Percentiles rank a stretch among this genome's conserved stretches.
Conservation (phyloP, 352 stramenopile genomes). For the Pythium brachiatum region DNA sequence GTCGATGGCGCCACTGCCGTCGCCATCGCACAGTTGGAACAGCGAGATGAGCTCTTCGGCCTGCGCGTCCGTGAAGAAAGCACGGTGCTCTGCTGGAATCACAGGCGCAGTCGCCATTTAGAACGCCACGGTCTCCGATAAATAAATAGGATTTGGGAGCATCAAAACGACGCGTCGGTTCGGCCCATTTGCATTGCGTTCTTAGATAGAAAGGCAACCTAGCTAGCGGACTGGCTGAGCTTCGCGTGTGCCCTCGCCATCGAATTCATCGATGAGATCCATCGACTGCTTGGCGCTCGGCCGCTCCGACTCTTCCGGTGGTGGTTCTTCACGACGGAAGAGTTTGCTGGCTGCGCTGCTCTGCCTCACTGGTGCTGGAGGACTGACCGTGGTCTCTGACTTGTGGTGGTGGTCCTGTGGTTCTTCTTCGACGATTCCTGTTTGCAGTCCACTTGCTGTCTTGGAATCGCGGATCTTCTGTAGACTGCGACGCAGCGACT, state of each 20-base stretch:
- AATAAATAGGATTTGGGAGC: background rate
- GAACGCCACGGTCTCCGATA: background rate
- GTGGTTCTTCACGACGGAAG: background rate
- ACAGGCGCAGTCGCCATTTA: background rate
- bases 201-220: too few species aligned
- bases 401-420: background rate
- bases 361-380: background rate
- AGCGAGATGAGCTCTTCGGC: conserved; percentile 59
- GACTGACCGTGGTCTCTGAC: background rate
- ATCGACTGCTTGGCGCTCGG: conserved; percentile 20
- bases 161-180: conserved; percentile 12
- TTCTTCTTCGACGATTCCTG: background rate
- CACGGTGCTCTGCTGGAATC: conserved; percentile 40
- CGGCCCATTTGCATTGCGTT: too few species aligned
- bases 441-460: background rate
- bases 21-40: conserved; percentile 54
- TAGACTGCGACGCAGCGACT: conserved; percentile 49
- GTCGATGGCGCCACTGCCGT: conserved; percentile 60
- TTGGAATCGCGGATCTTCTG: conserved; percentile 38
- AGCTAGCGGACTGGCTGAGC: background rate
- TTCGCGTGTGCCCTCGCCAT: conserved; percentile 12
- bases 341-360: conserved; percentile 7
- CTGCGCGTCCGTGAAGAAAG: conserved; percentile 44
- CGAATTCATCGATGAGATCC: conserved; percentile 25
- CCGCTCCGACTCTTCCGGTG: background rate